These are phyloP conservation scores for Xylaria sp. DNA, from an alignment of 2,329 filamentous ascomycete species.

Conservation along the genomic window DNA sequence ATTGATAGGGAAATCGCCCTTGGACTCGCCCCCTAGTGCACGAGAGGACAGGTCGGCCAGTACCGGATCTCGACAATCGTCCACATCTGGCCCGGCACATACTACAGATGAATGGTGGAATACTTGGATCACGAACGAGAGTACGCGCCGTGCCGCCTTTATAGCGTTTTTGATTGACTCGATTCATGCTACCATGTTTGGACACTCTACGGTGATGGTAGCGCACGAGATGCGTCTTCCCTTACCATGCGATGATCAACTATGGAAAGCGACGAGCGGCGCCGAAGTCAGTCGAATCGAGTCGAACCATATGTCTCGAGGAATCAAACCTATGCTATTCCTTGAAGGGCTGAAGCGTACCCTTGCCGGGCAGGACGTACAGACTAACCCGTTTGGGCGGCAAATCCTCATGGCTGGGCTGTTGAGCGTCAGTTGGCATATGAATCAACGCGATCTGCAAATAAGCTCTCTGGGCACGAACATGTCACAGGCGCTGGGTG, in stretches of 20 bases:
- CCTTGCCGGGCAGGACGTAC: slow-evolving; percentile 83
- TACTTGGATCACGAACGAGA: slow-evolving; percentile 94
- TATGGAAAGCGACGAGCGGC: slow-evolving; percentile 91
- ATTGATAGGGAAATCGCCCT: slow-evolving; percentile 83
- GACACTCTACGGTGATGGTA: slow-evolving; percentile 96
- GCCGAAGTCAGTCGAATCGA: slow-evolving; percentile 88
- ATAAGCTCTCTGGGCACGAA: slow-evolving; percentile 81
- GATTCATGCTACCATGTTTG: slow-evolving; percentile 97
- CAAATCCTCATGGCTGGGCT: slow-evolving; percentile 94
- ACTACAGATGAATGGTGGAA: slow-evolving; percentile 93
- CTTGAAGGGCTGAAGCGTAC: slow-evolving; percentile 91
- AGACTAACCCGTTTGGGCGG: slow-evolving; percentile 92
- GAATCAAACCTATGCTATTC: slow-evolving; percentile 86
- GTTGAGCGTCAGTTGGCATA: slow-evolving; percentile 94
- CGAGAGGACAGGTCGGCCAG: slow-evolving; percentile 65
- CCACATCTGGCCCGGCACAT: slow-evolving; percentile 69
- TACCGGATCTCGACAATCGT: slow-evolving; percentile 68
- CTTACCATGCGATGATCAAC: slow-evolving; percentile 88
- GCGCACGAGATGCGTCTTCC: slow-evolving; percentile 94
- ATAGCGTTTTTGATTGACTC: slow-evolving; percentile 95
- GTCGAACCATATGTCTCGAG: slow-evolving; percentile 80
- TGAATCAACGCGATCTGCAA: slow-evolving; percentile 95
- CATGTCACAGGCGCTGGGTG: slow-evolving; percentile 81
- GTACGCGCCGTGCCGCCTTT: slow-evolving; percentile 88
- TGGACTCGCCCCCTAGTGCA: slow-evolving; percentile 83